Conservation (phyloP, 805 yeast species). For the Isabelozyma pseudorhagii region DNA sequence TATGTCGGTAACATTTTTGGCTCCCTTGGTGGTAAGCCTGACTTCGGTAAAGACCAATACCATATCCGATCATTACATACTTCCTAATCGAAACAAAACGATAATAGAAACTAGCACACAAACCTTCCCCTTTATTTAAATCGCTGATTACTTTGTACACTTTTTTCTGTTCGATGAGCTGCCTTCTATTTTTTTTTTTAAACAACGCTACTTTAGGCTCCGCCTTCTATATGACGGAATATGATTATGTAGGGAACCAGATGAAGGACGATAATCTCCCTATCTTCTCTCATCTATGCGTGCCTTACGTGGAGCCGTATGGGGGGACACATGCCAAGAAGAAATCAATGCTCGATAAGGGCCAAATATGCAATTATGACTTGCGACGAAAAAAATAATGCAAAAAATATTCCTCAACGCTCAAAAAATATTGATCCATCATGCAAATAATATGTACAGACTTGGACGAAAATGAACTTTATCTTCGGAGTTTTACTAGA, state of each 20-base stretch:
- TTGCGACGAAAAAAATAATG: not conserved
- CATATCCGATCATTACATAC: not conserved
- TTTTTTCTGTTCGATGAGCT: no score
- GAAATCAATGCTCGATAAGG: not conserved
- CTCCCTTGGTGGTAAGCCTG: constrained; percentile 46
- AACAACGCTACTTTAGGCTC: no score
- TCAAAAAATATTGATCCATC: not conserved
- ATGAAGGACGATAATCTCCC: no score
- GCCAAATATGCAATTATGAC: not conserved
- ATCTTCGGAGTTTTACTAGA: not conserved
- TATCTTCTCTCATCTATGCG: no score
- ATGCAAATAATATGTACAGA: not conserved
- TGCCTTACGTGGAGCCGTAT: not conserved
- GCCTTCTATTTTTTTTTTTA: no score
- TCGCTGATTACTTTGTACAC: no score
- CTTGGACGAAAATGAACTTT: not conserved
- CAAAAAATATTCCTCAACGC: no score
- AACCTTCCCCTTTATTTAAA: no score
- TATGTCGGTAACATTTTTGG: constrained; percentile 62
- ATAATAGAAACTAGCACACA: no score
- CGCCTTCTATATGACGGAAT: no score
- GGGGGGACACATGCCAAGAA: not conserved
- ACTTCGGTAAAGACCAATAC: constrained; percentile 28
- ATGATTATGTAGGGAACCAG: no score
- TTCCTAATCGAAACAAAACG: not conserved